These are phyloP conservation scores for Aureobasidium melanogenum DNA, from an alignment of 2,329 filamentous ascomycete species.

Conservation along the genomic window DNA sequence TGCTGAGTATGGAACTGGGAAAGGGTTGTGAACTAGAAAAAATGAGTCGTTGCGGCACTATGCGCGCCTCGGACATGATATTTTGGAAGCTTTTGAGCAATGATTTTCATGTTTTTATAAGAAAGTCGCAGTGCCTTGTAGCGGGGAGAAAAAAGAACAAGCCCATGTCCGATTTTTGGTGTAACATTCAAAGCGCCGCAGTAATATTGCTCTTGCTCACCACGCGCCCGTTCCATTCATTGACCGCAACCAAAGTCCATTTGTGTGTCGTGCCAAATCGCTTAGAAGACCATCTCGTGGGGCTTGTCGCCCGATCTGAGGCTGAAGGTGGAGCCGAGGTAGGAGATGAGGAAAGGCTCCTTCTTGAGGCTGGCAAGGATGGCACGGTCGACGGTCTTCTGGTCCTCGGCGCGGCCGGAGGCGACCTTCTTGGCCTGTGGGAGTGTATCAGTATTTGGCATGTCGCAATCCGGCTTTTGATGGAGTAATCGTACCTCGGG, in stretches of 20 bases:
- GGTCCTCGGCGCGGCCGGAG: constrained; percentile 87
- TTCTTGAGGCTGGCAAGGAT: constrained; percentile 96
- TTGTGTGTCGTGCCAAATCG: constrained; percentile 15
- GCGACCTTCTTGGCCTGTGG: constrained; percentile 70
- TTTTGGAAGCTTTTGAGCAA: constrained; percentile 10
- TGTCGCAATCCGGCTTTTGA: not conserved
- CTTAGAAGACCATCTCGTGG: constrained; percentile 99
- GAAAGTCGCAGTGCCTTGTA: constrained; percentile 8
- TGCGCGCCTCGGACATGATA: constrained; percentile 12
- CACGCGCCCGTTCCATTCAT: constrained; percentile 11
- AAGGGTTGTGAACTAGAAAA: not conserved
- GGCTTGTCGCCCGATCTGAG: constrained; percentile 99
- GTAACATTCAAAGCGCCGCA: constrained; percentile 11
- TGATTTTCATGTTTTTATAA: constrained; percentile 12
- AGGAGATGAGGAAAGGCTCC: constrained; percentile 85
- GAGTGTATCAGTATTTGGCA: constrained; percentile 11
- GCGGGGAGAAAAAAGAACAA: constrained; percentile 10
- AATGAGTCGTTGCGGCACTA: constrained; percentile 11
- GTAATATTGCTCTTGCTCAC: constrained; percentile 10
- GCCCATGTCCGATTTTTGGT: constrained; percentile 11
- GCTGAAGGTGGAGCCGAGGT: constrained; percentile 94
- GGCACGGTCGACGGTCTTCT: constrained; percentile 97
- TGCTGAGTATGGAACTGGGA: not conserved
- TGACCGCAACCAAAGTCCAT: constrained; percentile 9
- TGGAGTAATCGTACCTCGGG: constrained; percentile 62